phyloP scores from a whole-genome alignment of 129 eudicot species.

The Heracleum sosnowskyi region DNA sequence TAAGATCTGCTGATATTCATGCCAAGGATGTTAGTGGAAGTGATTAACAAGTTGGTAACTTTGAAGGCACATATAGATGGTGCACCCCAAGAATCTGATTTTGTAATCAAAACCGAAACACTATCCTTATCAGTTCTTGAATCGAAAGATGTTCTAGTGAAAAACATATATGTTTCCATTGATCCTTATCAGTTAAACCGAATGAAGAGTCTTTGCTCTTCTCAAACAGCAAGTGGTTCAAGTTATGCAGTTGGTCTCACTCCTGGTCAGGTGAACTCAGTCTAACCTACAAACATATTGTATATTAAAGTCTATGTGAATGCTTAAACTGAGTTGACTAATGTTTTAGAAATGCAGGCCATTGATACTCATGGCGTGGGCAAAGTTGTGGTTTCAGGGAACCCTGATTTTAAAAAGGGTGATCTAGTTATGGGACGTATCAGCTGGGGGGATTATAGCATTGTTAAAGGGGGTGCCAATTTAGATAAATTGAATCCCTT shows the following conservation, averaged over 20 bases:
- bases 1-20: slow-evolving; percentile 26
- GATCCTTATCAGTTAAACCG: slow-evolving; percentile 77
- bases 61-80: slow-evolving; percentile 13
- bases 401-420: slow-evolving; percentile 48
- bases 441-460: slow-evolving; percentile 66
- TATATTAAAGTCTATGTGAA: not conserved
- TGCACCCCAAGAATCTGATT: slow-evolving; percentile 37
- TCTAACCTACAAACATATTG: not conserved
- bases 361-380: slow-evolving; percentile 74
- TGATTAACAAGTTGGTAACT: slow-evolving; percentile 7
- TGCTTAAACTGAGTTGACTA: not conserved
- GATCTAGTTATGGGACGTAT: slow-evolving; percentile 63
- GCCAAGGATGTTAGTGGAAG: slow-evolving; percentile 33
- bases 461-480: slow-evolving; percentile 31
- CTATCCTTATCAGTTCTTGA: slow-evolving; percentile 24
- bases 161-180: slow-evolving; percentile 57
- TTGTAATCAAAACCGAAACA: slow-evolving; percentile 36
- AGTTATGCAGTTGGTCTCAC: slow-evolving; percentile 20
- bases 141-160: slow-evolving; percentile 39
- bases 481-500: slow-evolving; percentile 39
- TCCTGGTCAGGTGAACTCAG: slow-evolving; percentile 45
- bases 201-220: slow-evolving; percentile 61
- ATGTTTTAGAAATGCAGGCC: slow-evolving; percentile 22
- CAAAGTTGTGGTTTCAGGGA: slow-evolving; percentile 53
- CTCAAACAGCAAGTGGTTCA: slow-evolving; percentile 37